A percentile compares a stretch with the other conserved stretches of the same genome.
phyloP scores from a whole-genome alignment of 257 asterid species.

The Pogostemon cablin region DNA sequence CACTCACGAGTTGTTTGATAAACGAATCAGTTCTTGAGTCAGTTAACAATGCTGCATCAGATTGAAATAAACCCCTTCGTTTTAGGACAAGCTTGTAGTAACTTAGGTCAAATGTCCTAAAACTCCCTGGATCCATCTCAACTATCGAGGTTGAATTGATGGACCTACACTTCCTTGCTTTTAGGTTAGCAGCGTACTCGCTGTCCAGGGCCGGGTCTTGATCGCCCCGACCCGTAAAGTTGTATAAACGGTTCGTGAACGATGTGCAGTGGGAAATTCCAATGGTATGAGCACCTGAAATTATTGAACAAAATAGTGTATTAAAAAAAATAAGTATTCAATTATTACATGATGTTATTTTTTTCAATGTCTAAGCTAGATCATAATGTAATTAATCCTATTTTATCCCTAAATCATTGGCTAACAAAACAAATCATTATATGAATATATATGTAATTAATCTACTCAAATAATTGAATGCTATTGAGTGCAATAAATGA shows the following conservation, averaged over 20 bases:
- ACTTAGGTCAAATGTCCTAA: conserved; percentile 67
- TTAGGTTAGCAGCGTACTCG: conserved; percentile 65
- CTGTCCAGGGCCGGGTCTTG: conserved; percentile 71
- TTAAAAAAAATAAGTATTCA: too few relatives aligned
- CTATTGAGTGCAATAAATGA: too few relatives aligned
- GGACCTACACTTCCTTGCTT: conserved; percentile 49
- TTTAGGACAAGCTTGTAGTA: conserved; percentile 61
- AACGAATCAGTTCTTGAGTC: conserved; percentile 43
- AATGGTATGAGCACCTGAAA: conserved; percentile 75
- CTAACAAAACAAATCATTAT: too few relatives aligned
- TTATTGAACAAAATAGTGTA: not conserved
- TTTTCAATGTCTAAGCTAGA: too few relatives aligned
- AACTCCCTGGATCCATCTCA: conserved; percentile 77
- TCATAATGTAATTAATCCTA: too few relatives aligned
- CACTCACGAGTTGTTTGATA: conserved; percentile 40
- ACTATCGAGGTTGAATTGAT: conserved; percentile 45
- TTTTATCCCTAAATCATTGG: too few relatives aligned
- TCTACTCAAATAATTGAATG: too few relatives aligned
- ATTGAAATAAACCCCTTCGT: conserved; percentile 63
- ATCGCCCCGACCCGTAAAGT: conserved; percentile 62
- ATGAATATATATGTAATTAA: too few relatives aligned
- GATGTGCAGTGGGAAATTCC: conserved; percentile 65
- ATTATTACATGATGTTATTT: too few relatives aligned
- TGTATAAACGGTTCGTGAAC: conserved; percentile 55
- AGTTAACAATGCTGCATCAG: conserved; percentile 59